Evolutionary conservation across 2,329 filamentous ascomycete genomes (phyloP).

Genomic region (Exophiala viscosa): DNA sequence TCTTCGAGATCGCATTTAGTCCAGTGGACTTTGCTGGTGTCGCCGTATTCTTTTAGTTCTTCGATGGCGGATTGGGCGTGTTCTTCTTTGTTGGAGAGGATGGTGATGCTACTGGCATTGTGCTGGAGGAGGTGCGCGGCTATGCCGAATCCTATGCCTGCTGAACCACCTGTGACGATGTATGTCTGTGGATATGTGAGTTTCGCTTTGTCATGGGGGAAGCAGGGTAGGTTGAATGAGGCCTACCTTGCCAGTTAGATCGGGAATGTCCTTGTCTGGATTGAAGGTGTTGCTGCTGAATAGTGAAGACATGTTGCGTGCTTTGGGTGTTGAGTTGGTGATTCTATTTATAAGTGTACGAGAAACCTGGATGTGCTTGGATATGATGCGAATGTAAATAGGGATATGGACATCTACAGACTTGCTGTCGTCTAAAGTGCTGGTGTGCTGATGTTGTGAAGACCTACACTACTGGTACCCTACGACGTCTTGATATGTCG

Average conservation of each 20-base stretch:
- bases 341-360: too few relatives aligned
- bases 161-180: slow-evolving; percentile 48
- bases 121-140: slow-evolving; percentile 52
- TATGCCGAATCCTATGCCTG: slow-evolving; percentile 52
- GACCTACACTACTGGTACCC: too few relatives aligned
- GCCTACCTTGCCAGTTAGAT: slow-evolving; percentile 38
- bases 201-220: not conserved
- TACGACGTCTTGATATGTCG: too few relatives aligned
- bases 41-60: slow-evolving; percentile 44
- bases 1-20: slow-evolving; percentile 47
- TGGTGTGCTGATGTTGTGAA: too few relatives aligned
- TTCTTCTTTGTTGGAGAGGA: slow-evolving; percentile 49
- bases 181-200: slow-evolving; percentile 35
- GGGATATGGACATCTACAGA: too few relatives aligned
- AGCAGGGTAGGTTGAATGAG: too few relatives aligned
- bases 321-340: too few relatives aligned
- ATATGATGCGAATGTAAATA: too few relatives aligned
- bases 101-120: slow-evolving; percentile 45
- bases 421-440: too few relatives aligned
- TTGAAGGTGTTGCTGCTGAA: slow-evolving; percentile 27
- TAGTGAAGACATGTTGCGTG: too few relatives aligned
- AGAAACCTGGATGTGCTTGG: too few relatives aligned
- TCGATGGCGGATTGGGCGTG: slow-evolving; percentile 46
- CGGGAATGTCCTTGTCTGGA: slow-evolving; percentile 38
- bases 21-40: slow-evolving; percentile 44